A percentile compares a stretch with the other conserved stretches of the same genome.
Conservation (phyloP, 2,329 filamentous ascomycete species). For the Malbranchea zuffiana region DNA sequence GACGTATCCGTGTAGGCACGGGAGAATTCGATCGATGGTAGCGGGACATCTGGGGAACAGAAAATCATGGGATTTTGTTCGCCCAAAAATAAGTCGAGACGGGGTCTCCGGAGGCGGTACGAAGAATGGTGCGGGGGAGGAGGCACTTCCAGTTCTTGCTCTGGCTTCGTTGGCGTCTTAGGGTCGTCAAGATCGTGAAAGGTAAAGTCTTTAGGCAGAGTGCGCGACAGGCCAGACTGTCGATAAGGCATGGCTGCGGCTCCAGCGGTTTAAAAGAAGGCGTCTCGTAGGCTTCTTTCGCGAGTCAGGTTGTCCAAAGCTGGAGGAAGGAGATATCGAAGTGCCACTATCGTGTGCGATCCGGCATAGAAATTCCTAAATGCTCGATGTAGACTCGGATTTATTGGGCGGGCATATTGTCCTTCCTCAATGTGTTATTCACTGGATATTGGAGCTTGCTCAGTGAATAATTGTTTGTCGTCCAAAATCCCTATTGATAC, state of each 20-base stretch:
- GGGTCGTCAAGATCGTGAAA: constrained; percentile 29
- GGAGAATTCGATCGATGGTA: constrained; percentile 36
- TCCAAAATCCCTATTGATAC: too few species aligned
- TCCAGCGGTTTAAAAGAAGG: constrained; percentile 1
- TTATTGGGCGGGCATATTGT: constrained; percentile 3
- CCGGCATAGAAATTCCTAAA: too few species aligned
- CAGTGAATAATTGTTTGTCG: too few species aligned
- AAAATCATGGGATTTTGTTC: constrained; percentile 26
- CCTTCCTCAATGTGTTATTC: too few species aligned
- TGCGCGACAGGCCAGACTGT: constrained; percentile 34
- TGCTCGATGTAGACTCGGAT: too few species aligned
- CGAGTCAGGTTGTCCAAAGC: too few species aligned
- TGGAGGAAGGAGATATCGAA: too few species aligned
- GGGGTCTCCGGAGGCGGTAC: constrained; percentile 31
- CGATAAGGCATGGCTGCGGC: constrained; percentile 27
- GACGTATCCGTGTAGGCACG: constrained; percentile 4
- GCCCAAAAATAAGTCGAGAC: constrained; percentile 29
- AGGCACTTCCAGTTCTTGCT: constrained; percentile 31
- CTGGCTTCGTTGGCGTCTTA: constrained; percentile 34
- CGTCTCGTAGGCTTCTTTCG: not conserved
- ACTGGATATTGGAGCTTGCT: too few species aligned
- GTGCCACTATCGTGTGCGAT: too few species aligned
- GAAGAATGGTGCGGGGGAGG: constrained; percentile 37
- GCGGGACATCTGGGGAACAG: constrained; percentile 28
- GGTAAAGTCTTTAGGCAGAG: constrained; percentile 39